Base-by-base conservation (phyloP, 305 asterid species). In the Petunia hybrid region DNA sequence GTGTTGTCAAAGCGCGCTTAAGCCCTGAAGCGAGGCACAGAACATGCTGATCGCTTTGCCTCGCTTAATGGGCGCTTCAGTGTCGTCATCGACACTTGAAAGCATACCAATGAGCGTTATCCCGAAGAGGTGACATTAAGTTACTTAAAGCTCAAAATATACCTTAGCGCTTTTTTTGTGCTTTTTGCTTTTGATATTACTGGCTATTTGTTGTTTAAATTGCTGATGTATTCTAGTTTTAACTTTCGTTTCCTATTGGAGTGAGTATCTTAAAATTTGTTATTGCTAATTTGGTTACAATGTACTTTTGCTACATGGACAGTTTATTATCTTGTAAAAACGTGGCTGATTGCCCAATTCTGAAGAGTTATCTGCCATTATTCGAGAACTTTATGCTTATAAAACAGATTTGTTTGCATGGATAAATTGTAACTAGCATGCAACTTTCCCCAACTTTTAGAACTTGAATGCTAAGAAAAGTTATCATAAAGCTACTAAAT, bases 151-250 rank as follows among this genome's bases (percentile, higher is more conserved):
- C n/a, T n/a, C n/a, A n/a, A n/a, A n/a, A n/a, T n/a, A n/a, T n/a
- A n/a, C n/a, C n/a, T n/a, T n/a, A n/a, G n/a, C n/a, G n/a, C n/a
- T n/a, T n/a, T n/a, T n/a, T n/a, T n/a, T n/a, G n/a, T n/a, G n/a
- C n/a, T n/a, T n/a, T n/a, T n/a, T n/a, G n/a, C n/a, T n/a, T n/a
- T n/a, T n/a, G n/a, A n/a, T n/a, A n/a, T n/a, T n/a, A n/a, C n/a
- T n/a, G n/a, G n/a, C n/a, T n/a, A n/a, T n/a, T n/a, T n/a, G n/a
- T n/a, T n/a, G n/a, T 45, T 22, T 8, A 70, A 70, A 70, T 70
- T 70, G 60, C 45, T 70, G 77, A 31, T 22, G 2, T 70, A 22
- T 45, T 70, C 77, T 70, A 70, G 22, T 45, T 70, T 70, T 70
- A 45, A 45, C 60, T 70, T 8, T 70, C n/a, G n/a, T 46, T 9